Evolutionary conservation across 768 basidiomycete species (phyloP), one percentile per base, ranked within the genome.

Genomic region (Panellus pusillus): DNA sequence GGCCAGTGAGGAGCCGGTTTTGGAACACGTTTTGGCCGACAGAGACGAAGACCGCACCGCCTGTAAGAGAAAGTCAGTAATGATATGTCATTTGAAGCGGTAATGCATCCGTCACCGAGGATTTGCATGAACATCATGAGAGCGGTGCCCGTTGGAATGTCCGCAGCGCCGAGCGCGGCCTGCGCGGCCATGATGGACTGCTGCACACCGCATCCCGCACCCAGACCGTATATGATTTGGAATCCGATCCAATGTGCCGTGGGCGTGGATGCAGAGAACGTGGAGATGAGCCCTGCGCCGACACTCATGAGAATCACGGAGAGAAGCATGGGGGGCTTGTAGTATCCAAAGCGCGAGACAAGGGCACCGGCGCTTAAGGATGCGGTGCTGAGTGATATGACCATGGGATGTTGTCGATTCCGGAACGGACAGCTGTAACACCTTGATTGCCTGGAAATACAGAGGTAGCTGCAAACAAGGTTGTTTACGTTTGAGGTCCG

Each of bases 391-490:
- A 74, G 62, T 11, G 72, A 55, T 50, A 75, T 63, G 4, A 72
- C 65, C 44, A 74, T 50, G 2, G 72, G 37, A 81, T 68, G 11
- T 69, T 54, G 36, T 72, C 56, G 43, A 54, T 48, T 2, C 52
- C 47, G 46, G 45, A 19, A 11, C 50, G 13, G 42, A 51, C 58
- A 1, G 79, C 70, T 2, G 69, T 66, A 14, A 61, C 64, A 11
- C 66, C 42, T 71, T 73, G 62, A 69, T 69, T 0, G 73, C 74
- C 55, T 77, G 76, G 54, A 62, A 65, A 39, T 60, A 61, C 15
- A 65, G 45, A 6, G 47, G 47, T 20, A 44, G 11, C 45, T 48
- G 24, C 13, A 45, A 39, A 47, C 32, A 52, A 37, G 24, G 24
- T 3, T 24, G 9, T 15, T 39, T 27, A 17, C 40, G 35, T 36